Percentiles rank a stretch among this genome's conserved stretches.
phyloP scores from a whole-genome alignment of 768 basidiomycete genomes.

The Strobilomyces echinocephalus region DNA sequence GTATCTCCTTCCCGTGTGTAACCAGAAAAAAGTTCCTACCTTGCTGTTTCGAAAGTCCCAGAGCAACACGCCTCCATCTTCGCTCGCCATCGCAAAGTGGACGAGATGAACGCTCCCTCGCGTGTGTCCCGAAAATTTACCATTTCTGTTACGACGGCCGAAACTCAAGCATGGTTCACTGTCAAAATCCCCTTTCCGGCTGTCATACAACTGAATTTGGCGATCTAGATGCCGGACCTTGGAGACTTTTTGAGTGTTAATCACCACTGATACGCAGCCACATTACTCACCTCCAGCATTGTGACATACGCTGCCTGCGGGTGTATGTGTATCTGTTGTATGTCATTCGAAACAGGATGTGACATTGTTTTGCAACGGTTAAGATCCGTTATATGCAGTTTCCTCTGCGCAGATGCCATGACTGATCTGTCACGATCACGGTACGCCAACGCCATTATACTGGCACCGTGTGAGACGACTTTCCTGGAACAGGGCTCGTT shows the following conservation, averaged over 20 bases:
- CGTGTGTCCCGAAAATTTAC: conserved; percentile 25
- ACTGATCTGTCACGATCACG: conserved; percentile 31
- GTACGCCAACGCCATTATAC: conserved; percentile 38
- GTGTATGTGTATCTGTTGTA: conserved; percentile 45
- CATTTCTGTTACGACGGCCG: conserved; percentile 34
- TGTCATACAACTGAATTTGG: conserved; percentile 49
- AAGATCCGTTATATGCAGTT: conserved; percentile 37
- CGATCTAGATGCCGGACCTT: conserved; percentile 47
- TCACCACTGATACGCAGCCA: conserved; percentile 9
- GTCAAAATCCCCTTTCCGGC: conserved; percentile 36
- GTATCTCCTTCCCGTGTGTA: conserved; percentile 8
- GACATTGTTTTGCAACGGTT: conserved; percentile 28
- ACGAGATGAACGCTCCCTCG: conserved; percentile 39
- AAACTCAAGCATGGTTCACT: conserved; percentile 41
- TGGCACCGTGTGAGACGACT: conserved; percentile 29
- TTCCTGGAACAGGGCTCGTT: conserved; percentile 23
- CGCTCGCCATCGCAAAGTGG: conserved; percentile 44
- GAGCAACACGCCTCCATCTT: conserved; percentile 39
- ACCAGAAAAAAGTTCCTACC: conserved; percentile 29
- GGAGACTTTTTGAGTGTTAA: conserved; percentile 8
- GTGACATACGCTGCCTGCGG: conserved; percentile 40
- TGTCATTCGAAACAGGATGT: conserved; percentile 34
- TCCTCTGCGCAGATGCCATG: conserved; percentile 33
- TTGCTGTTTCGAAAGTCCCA: conserved; percentile 50
- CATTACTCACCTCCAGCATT: conserved; percentile 43